phyloP scores from a whole-genome alignment of 2,329 filamentous ascomycete genomes.

The Penicillium sclerotigenum region DNA sequence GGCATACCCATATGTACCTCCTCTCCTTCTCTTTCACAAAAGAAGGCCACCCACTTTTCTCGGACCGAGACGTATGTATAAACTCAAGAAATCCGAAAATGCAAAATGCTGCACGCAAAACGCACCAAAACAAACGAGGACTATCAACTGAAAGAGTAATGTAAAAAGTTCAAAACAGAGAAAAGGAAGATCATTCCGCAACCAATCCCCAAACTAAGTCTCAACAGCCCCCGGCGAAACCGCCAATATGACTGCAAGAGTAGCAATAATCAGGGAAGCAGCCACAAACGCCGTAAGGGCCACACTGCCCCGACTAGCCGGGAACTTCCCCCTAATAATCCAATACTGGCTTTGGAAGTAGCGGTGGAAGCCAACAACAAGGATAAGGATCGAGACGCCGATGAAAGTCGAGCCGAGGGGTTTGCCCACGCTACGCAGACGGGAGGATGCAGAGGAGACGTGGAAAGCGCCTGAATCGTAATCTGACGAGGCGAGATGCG shows the following conservation, averaged over 20 bases:
- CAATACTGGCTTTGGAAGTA: slow-evolving; percentile 67
- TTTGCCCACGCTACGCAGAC: slow-evolving; percentile 54
- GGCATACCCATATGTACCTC: background rate
- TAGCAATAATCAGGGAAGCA: slow-evolving; percentile 55
- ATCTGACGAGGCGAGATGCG: slow-evolving; percentile 16
- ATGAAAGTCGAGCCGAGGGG: slow-evolving; percentile 64
- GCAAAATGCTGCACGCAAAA: slow-evolving; percentile 1
- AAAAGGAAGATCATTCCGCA: background rate
- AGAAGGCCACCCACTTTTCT: background rate
- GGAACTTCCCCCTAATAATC: slow-evolving; percentile 64
- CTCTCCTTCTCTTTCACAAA: background rate
- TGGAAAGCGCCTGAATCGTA: slow-evolving; percentile 20
- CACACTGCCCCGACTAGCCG: slow-evolving; percentile 61
- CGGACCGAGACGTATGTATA: background rate
- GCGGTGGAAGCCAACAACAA: slow-evolving; percentile 61
- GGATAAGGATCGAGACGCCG: slow-evolving; percentile 58
- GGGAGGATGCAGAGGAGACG: slow-evolving; percentile 17
- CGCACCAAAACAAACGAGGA: background rate
- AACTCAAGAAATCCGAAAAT: background rate
- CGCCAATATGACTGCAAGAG: slow-evolving; percentile 58
- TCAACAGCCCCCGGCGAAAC: slow-evolving; percentile 48
- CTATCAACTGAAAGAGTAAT: background rate
- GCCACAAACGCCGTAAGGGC: slow-evolving; percentile 57
- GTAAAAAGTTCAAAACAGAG: background rate
- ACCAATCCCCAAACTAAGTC: slow-evolving; percentile 13